Evolutionary conservation across 2,329 filamentous ascomycete species (phyloP).

Genomic region (Ophiocordyceps unilateralis): DNA sequence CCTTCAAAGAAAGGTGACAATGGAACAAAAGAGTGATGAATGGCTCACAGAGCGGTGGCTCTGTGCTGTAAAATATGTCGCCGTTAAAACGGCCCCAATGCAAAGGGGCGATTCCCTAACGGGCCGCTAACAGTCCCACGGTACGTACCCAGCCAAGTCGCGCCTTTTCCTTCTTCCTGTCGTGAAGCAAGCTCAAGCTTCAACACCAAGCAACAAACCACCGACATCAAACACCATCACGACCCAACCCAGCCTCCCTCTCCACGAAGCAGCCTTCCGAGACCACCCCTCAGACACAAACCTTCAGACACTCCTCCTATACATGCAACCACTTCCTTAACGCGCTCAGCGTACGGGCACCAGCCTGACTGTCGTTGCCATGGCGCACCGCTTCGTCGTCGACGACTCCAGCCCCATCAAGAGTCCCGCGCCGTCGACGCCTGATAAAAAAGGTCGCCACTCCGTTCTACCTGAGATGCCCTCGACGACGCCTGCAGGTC

Average conservation of each 20-base stretch:
- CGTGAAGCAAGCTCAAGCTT: neutral
- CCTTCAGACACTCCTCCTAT: neutral
- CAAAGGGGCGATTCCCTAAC: too few species aligned
- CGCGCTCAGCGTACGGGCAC: neutral
- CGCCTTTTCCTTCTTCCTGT: neutral
- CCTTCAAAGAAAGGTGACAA: too few species aligned
- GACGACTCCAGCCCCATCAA: slow-evolving; percentile 22
- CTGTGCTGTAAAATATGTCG: too few species aligned
- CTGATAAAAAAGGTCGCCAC: slow-evolving; percentile 21
- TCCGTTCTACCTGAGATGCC: slow-evolving; percentile 26
- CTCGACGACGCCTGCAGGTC: slow-evolving; percentile 35
- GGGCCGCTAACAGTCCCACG: neutral
- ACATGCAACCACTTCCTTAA: neutral
- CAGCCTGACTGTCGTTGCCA: slow-evolving; percentile 8
- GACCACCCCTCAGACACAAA: too few species aligned
- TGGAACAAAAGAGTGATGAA: too few species aligned
- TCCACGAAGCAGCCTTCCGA: too few species aligned
- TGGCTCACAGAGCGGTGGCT: too few species aligned
- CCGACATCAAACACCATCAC: neutral
- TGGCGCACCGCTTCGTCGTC: slow-evolving; percentile 24
- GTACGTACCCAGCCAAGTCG: neutral
- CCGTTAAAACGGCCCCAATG: too few species aligned
- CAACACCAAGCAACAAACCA: neutral
- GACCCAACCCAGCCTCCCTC: neutral
- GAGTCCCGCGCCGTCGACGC: slow-evolving; percentile 30